Base-by-base conservation (phyloP, 768 basidiomycete species). In the Phaeotremella skinneri region DNA sequence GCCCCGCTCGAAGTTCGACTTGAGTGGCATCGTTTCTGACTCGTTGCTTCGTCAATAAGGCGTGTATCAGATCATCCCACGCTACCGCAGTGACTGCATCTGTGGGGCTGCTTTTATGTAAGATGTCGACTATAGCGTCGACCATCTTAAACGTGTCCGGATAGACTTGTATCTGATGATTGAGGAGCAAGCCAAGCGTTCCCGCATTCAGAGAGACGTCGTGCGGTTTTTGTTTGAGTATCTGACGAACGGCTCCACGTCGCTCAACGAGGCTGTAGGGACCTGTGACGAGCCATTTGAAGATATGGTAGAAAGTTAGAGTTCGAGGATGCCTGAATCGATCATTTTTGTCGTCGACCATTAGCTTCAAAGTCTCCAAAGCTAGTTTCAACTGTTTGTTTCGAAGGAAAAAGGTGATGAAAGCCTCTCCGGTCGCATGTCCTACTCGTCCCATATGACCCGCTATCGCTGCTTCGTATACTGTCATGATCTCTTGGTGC, bases 351-450 rank as follows among this genome's bases (percentile, higher is more conserved):
- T 37, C 9, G 17, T 17, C 17, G 34, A 37, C 34, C 17, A 7
- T 37, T 7, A 37, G 34, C 11, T 37, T 26, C 25, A 56, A 56
- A 13, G 56, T 50, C 25, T 41, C 2, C 16, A 50, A 37, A 27
- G 60, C 60, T 21, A 39, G 21, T 16, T 48, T n/a, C 26, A 61
- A 37, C 26, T 29, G 49, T 26, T n/a, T 32, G 16, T 37, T 25
- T 13, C 23, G 43, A 31, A 62, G 48, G 32, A 58, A 62, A 26
- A 51, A 57, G 20, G 52, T 52, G 14, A 62, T 37, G 47, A 62
- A 62, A 3, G 56, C 43, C 16, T 56, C 56, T n/a, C 55, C 23
- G 13, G 56, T 57, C 42, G 39, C 37, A 14, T 32, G 25, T 25
- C 43, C 52, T 4, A 62, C 49, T 6, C 20, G 21, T 3, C 56